These are phyloP conservation scores for Malassezia sympodialis DNA, from an alignment of 1,284 basidiomycete genomes.

Conservation along the genomic window DNA sequence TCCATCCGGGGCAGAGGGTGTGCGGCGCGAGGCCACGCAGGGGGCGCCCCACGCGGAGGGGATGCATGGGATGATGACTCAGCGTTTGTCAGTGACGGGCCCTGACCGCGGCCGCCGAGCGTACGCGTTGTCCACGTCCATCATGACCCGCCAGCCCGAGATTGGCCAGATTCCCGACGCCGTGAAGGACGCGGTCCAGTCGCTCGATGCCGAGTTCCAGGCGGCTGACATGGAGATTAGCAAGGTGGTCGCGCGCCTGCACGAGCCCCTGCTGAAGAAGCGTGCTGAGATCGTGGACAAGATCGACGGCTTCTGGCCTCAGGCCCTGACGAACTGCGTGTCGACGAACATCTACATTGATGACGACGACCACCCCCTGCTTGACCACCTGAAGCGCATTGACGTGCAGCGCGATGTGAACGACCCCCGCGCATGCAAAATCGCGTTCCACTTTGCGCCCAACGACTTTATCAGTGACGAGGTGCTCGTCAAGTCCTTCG, in stretches of 20 bases:
- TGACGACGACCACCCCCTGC: conserved; percentile 38
- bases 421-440: conserved; percentile 37
- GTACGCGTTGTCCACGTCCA: neutral
- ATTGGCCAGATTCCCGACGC: conserved; percentile 13
- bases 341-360: conserved; percentile 43
- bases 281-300: conserved; percentile 31
- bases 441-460: conserved; percentile 38
- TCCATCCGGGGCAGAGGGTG: neutral
- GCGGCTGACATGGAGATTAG: conserved; percentile 30
- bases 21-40: neutral
- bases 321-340: conserved; percentile 40
- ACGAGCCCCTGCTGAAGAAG: conserved; percentile 38
- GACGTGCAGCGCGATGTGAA: conserved; percentile 29
- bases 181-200: conserved; percentile 23
- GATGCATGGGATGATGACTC: neutral
- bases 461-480: conserved; percentile 36
- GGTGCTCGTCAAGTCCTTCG: conserved; percentile 40
- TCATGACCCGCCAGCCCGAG: conserved; percentile 18
- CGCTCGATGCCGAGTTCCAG: conserved; percentile 29
- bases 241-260: conserved; percentile 33
- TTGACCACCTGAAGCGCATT: conserved; percentile 34
- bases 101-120: neutral
- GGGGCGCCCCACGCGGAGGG: neutral
- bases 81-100: neutral
- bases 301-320: conserved; percentile 41